phyloP scores from a whole-genome alignment of 1,139 yeast species.

The Suhomyces bribrorum region DNA sequence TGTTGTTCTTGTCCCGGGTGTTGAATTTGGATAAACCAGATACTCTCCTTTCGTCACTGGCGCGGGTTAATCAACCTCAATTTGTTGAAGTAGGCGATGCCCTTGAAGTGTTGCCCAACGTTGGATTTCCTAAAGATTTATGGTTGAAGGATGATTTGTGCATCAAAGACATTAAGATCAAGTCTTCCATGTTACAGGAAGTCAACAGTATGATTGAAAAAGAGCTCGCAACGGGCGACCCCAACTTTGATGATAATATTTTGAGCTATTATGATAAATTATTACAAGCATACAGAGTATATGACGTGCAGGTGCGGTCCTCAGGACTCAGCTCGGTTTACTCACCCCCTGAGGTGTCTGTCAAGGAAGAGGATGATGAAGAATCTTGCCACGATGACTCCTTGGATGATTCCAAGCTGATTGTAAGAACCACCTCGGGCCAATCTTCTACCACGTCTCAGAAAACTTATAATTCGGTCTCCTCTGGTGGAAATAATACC shows the following conservation, averaged over 20 bases:
- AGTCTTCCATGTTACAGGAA: conserved; percentile 37
- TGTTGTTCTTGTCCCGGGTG: conserved; percentile 24
- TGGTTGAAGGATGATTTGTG: conserved; percentile 40
- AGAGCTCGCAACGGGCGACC: conserved; percentile 19
- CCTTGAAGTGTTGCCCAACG: conserved; percentile 35
- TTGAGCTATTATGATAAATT: conserved; percentile 39
- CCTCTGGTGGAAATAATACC: conserved; percentile 1
- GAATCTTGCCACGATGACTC: conserved; percentile 13
- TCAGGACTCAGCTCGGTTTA: conserved; percentile 10
- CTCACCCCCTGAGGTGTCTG: conserved; percentile 18
- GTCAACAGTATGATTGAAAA: conserved; percentile 34
- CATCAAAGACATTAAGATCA: conserved; percentile 36
- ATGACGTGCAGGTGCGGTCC: conserved; percentile 27
- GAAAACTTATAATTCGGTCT: conserved; percentile 11
- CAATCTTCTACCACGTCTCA: conserved; percentile 16
- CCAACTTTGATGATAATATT: conserved; percentile 32
- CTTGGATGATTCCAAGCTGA: conserved; percentile 15
- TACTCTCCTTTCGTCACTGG: conserved; percentile 7
- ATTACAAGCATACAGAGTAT: conserved; percentile 38
- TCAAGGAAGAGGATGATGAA: conserved; percentile 34
- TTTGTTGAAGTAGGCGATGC: conserved; percentile 1
- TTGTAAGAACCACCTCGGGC: conserved; percentile 16
- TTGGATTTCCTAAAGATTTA: conserved; percentile 39
- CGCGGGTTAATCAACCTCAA: conserved; percentile 1
- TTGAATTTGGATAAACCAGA: conserved; percentile 22